phyloP scores from a whole-genome alignment of 495 filamentous ascomycete species.

The Talaromyces liani region DNA sequence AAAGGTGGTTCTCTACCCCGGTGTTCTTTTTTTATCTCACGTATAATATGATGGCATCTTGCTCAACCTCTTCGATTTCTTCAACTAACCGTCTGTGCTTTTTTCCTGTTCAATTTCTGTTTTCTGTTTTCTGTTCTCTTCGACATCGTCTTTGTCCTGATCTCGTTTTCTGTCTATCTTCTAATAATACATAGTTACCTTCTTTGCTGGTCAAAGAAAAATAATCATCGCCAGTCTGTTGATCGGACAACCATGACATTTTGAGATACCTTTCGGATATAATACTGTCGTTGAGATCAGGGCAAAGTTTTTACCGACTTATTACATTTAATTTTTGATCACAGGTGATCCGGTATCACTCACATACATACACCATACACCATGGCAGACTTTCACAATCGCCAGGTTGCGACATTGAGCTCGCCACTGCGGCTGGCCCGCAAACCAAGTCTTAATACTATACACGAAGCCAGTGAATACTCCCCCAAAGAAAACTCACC shows the following conservation, averaged over 20 bases:
- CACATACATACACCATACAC: constrained; percentile 26
- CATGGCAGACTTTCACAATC: constrained; percentile 55
- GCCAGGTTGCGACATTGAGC: constrained; percentile 45
- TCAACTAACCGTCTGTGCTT: constrained; percentile 18
- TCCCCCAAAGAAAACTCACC: constrained; percentile 9
- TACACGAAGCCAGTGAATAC: constrained; percentile 55
- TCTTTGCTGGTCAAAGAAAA: constrained; percentile 32
- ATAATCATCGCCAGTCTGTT: constrained; percentile 22
- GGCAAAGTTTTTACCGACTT: constrained; percentile 13
- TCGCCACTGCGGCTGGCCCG: constrained; percentile 63
- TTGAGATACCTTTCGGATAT: constrained; percentile 28
- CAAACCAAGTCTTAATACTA: constrained; percentile 71
- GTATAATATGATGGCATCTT: constrained; percentile 23
- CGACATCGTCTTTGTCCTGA: constrained; percentile 12
- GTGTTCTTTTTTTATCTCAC: constrained; percentile 4
- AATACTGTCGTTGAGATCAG: constrained; percentile 2
- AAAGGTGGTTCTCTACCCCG: not conserved
- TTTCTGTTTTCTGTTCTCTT: constrained; percentile 13
- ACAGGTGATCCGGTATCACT: constrained; percentile 14
- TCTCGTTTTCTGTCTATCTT: constrained; percentile 11
- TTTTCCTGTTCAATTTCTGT: constrained; percentile 10
- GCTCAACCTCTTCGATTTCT: constrained; percentile 9
- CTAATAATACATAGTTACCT: constrained; percentile 8
- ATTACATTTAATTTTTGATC: constrained; percentile 11
- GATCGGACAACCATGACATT: constrained; percentile 33